Percentiles rank a stretch among this genome's conserved stretches.
These are phyloP conservation scores for Filobasidium uniguttulatum DNA, from an alignment of 1,284 basidiomycete genomes.

Conservation along the genomic window DNA sequence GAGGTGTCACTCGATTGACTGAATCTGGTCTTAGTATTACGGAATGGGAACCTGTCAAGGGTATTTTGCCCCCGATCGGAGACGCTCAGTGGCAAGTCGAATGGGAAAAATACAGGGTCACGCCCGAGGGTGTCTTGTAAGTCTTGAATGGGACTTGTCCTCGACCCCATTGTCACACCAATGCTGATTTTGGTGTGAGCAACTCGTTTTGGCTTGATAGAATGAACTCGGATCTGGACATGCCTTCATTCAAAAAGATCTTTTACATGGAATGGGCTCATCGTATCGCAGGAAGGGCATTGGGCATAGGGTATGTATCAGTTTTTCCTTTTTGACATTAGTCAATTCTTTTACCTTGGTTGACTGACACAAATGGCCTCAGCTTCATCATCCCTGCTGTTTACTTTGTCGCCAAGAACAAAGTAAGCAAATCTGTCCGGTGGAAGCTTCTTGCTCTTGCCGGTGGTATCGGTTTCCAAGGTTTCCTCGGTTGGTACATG, in stretches of 20 bases:
- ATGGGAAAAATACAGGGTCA: slow-evolving; percentile 88
- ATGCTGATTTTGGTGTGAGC: background rate
- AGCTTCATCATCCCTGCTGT: slow-evolving; percentile 64
- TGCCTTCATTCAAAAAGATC: slow-evolving; percentile 89
- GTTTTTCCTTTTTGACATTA: background rate
- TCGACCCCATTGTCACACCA: background rate
- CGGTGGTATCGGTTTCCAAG: slow-evolving; percentile 66
- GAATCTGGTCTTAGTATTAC: slow-evolving; percentile 96
- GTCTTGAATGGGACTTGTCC: slow-evolving; percentile 28
- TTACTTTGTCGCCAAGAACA: slow-evolving; percentile 60
- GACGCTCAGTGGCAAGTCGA: slow-evolving; percentile 71
- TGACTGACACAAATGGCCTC: no score
- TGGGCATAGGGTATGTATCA: slow-evolving; percentile 48
- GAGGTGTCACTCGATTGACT: slow-evolving; percentile 89
- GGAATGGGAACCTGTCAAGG: slow-evolving; percentile 92
- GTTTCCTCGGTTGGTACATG: slow-evolving; percentile 97
- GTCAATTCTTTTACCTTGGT: background rate
- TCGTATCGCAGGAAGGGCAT: slow-evolving; percentile 78
- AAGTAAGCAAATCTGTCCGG: slow-evolving; percentile 51
- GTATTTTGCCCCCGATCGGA: slow-evolving; percentile 68
- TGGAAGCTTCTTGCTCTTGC: slow-evolving; percentile 56
- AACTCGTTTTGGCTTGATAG: slow-evolving; percentile 39
- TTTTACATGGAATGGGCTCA: slow-evolving; percentile 99
- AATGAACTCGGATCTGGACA: slow-evolving; percentile 70
- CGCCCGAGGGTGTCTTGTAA: slow-evolving; percentile 89